Evolutionary conservation across 2,329 filamentous ascomycete genomes (phyloP), one percentile per base, ranked within the genome.

Genomic region (Zymoseptoria tritici): DNA sequence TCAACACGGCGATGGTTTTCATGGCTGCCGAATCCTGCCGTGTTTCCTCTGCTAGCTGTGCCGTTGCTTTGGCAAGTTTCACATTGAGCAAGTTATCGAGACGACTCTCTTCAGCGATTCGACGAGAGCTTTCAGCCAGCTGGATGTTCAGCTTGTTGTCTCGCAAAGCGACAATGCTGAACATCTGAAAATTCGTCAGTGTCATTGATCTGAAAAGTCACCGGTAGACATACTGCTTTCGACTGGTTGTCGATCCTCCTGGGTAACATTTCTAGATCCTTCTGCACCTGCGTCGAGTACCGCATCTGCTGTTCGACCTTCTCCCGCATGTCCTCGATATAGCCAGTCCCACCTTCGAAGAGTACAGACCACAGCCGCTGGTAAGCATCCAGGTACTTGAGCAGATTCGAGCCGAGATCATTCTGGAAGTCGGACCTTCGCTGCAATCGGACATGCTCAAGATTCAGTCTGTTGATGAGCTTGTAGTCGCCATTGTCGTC

Each of bases 1-100:
- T 79, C 61, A 77, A 68, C 8, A 78, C 69, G 0, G 77, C 77
- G 19, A 79, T 77, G 0, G 75, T 77, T 64, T 78, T 78, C 77
- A 79, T 79, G 11, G 74, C 76, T 16, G 73, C 70, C 49, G 70
- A 75, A 60, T 78, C 75, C 8, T 70, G 63, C 55, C 70, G 59
- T 22, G 70, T 70, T 56, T 71, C 64, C 49, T 73, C 70, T 19
- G 70, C 71, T 46, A 73, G 66, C 49, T 72, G 69, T 7, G 69
- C 69, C 5, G 71, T 72, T n/a, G 69, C 67, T 55, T 70, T 70
- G 16, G 71, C 71, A 49, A 73, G 66, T 58, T 72, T 71, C 19
- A 73, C 64, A 53, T 70, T 72, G 22, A 73, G 64, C 49, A 73
- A 62, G 52, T 73, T 73, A 55, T 73, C 71, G 26, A 70, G 57